A percentile compares a stretch with the other conserved stretches of the same genome.
Conservation (phyloP, 345 rosid genomes). For the Hypericum perforatum region DNA sequence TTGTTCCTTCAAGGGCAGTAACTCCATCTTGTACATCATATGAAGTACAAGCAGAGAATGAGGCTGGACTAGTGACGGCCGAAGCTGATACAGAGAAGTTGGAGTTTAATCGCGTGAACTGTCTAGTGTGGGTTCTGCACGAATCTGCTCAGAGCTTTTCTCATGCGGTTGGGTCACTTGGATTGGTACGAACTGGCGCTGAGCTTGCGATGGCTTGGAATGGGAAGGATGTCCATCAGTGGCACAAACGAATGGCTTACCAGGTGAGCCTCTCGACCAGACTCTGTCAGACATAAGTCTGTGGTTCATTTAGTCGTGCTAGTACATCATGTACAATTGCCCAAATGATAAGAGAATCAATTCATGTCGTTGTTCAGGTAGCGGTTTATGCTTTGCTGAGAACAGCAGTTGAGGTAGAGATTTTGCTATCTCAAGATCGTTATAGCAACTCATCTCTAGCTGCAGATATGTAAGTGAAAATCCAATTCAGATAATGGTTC, state of each 20-base stretch:
- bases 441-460: constrained; percentile 35
- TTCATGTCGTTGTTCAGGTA: constrained; percentile 38
- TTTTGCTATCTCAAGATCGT: constrained; percentile 53
- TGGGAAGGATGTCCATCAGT: constrained; percentile 57
- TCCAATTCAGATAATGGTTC: not conserved
- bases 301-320: constrained; percentile 10
- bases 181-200: constrained; percentile 30
- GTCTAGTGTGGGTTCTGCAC: constrained; percentile 54
- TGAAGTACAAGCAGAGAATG: constrained; percentile 16
- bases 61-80: constrained; percentile 16
- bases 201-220: constrained; percentile 61
- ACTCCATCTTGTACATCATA: constrained; percentile 22
- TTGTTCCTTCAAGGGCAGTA: constrained; percentile 19
- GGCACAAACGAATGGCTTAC: constrained; percentile 49
- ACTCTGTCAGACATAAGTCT: not conserved
- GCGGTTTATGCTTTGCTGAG: constrained; percentile 48
- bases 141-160: constrained; percentile 58
- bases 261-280: constrained; percentile 21
- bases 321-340: constrained; percentile 14
- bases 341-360: constrained; percentile 18
- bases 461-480: constrained; percentile 36
- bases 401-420: constrained; percentile 53
- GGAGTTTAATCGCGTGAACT: constrained; percentile 40
- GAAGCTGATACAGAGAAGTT: constrained; percentile 13
- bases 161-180: constrained; percentile 37